A percentile compares a stretch with the other conserved stretches of the same genome.
Evolutionary conservation across 75 land plant species (phyloP).

Genomic region (Isoetes taiwanensis): DNA sequence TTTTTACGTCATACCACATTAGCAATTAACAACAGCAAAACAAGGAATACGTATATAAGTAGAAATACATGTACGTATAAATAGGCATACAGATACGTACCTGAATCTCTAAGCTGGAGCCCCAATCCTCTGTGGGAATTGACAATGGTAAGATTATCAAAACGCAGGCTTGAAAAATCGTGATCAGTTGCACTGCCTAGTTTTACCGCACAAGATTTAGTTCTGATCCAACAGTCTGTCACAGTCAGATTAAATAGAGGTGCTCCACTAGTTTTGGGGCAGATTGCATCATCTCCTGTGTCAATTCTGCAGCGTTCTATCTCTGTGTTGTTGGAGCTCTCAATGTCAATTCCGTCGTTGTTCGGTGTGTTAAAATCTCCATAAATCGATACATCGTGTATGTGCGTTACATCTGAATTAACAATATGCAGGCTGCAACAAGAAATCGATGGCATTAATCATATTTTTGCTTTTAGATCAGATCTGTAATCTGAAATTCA

Average conservation of each 20-base stretch:
- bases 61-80: neutral
- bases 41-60: too few species aligned
- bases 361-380: constrained; percentile 90
- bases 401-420: constrained; percentile 33
- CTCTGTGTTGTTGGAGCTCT: constrained; percentile 76
- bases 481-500: too few species aligned
- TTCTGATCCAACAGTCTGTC: constrained; percentile 64
- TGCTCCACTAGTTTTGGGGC: constrained; percentile 62
- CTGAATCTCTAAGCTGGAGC: constrained; percentile 81
- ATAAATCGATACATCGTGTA: constrained; percentile 55
- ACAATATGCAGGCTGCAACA: constrained; percentile 75
- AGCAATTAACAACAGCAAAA: too few species aligned
- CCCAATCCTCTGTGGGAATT: constrained; percentile 84
- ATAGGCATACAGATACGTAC: too few species aligned
- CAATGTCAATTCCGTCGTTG: constrained; percentile 89
- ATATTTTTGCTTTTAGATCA: too few species aligned
- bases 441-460: too few species aligned
- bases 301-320: constrained; percentile 64
- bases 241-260: constrained; percentile 68
- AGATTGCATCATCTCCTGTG: constrained; percentile 92
- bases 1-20: too few species aligned
- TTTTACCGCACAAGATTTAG: constrained; percentile 83
- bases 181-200: constrained; percentile 62
- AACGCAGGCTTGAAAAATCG: constrained; percentile 41
- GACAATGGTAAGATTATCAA: constrained; percentile 57